Conservation (phyloP, 208 protist species). For the Vickermania spadyakhi region DNA sequence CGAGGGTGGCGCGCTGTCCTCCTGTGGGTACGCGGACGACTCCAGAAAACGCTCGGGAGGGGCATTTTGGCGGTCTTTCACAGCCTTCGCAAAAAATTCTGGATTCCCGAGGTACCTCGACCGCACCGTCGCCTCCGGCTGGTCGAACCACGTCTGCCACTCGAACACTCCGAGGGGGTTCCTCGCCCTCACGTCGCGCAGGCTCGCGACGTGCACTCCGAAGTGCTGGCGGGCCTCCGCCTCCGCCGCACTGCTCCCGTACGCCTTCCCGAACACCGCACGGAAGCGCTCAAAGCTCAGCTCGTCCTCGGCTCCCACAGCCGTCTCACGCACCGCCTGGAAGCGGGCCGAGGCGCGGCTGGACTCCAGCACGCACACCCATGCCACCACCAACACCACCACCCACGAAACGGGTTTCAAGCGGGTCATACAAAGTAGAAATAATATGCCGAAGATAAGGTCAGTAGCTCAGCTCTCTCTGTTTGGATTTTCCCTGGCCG, state of each 20-base stretch:
- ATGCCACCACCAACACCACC: too few relatives aligned
- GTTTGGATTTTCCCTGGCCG: too few relatives aligned
- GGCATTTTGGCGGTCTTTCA: constrained; percentile 3
- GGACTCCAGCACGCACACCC: too few relatives aligned
- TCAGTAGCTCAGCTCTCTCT: too few relatives aligned
- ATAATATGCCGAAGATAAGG: too few relatives aligned
- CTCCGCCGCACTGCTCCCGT: neutral
- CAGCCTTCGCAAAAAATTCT: constrained; percentile 16
- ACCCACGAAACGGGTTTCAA: too few relatives aligned
- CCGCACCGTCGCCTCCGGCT: constrained; percentile 41
- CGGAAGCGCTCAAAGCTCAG: neutral
- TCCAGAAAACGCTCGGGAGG: neutral
- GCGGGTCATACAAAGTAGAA: too few relatives aligned
- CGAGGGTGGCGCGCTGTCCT: neutral
- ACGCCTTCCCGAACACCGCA: neutral
- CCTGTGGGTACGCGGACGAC: neutral
- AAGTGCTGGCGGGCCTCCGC: neutral
- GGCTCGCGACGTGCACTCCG: constrained; percentile 9
- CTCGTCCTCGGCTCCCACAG: too few relatives aligned
- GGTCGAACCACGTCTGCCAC: constrained; percentile 50
- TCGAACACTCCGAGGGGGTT: constrained; percentile 53
- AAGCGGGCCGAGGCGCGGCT: too few relatives aligned
- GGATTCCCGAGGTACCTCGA: constrained; percentile 25
- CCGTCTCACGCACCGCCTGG: too few relatives aligned
- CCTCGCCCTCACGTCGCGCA: constrained; percentile 15